These are phyloP conservation scores for Akebia trifoliata DNA, from an alignment of 164 flowering plant species.

Conservation along the genomic window DNA sequence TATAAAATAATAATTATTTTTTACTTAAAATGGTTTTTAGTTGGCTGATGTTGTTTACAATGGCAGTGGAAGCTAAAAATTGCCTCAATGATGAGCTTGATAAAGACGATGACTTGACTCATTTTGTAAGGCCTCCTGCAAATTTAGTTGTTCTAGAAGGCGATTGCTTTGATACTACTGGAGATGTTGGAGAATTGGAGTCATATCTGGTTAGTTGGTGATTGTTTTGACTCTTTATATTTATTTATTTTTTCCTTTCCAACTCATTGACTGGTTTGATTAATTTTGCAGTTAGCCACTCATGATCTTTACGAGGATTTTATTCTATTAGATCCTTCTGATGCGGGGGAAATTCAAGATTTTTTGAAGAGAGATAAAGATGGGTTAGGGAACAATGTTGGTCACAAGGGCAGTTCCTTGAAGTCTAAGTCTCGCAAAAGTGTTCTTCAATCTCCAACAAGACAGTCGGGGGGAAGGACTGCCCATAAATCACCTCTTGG, in stretches of 20 bases:
- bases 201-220: slow-evolving; percentile 61
- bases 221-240: background rate
- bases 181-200: slow-evolving; percentile 79
- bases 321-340: slow-evolving; percentile 84
- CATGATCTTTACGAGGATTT: slow-evolving; percentile 68
- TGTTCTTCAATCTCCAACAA: slow-evolving; percentile 51
- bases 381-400: slow-evolving; percentile 26
- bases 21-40: background rate
- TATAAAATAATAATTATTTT: background rate
- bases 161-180: slow-evolving; percentile 76
- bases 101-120: slow-evolving; percentile 34
- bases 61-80: slow-evolving; percentile 75
- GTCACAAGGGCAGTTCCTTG: slow-evolving; percentile 33
- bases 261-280: background rate
- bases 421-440: slow-evolving; percentile 44
- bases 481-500: slow-evolving; percentile 36
- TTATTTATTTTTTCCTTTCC: background rate
- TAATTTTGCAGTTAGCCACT: slow-evolving; percentile 70
- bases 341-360: slow-evolving; percentile 52
- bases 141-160: slow-evolving; percentile 94
- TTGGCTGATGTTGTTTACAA: slow-evolving; percentile 13
- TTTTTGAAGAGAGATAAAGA: slow-evolving; percentile 37
- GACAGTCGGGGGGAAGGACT: slow-evolving; percentile 51
- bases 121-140: slow-evolving; percentile 78
- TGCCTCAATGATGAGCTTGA: slow-evolving; percentile 33